Evolutionary conservation across 805 yeast species (phyloP).

Genomic region (Wickerhamomyces xylosicus): DNA sequence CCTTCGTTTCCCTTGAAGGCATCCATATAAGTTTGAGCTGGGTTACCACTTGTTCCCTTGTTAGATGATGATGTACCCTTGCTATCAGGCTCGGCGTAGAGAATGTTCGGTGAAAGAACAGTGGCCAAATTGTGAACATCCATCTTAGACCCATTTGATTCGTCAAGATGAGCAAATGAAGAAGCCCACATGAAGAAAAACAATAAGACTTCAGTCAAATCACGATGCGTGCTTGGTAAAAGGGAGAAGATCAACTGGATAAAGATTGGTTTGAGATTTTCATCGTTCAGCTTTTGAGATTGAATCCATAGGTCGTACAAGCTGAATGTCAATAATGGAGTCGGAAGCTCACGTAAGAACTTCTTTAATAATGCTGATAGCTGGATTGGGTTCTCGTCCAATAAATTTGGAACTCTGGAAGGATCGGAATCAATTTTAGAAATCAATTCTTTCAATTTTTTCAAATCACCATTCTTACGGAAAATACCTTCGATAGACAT

Average conservation of each 20-base stretch:
- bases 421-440: conserved; percentile 70
- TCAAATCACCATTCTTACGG: conserved; percentile 92
- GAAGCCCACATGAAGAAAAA: conserved; percentile 92
- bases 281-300: conserved; percentile 45
- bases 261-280: conserved; percentile 37
- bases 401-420: conserved; percentile 56
- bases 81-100: conserved; percentile 44
- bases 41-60: conserved; percentile 9
- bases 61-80: conserved; percentile 9
- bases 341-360: conserved; percentile 86
- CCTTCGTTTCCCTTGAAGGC: conserved; percentile 36
- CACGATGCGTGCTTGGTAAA: conserved; percentile 75
- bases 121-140: conserved; percentile 92
- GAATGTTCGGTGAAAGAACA: conserved; percentile 86
- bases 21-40: conserved; percentile 23
- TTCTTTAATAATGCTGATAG: conserved; percentile 87
- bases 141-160: conserved; percentile 89
- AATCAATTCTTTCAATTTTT: conserved; percentile 62
- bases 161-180: conserved; percentile 87
- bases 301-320: conserved; percentile 73
- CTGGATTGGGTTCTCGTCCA: conserved; percentile 78
- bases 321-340: conserved; percentile 71
- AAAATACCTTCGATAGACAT: conserved; percentile 94
- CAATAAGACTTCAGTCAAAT: conserved; percentile 74
- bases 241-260: conserved; percentile 60